These are phyloP conservation scores for Colletotrichum phormii DNA, from an alignment of 2,329 filamentous ascomycete species.

Conservation along the genomic window DNA sequence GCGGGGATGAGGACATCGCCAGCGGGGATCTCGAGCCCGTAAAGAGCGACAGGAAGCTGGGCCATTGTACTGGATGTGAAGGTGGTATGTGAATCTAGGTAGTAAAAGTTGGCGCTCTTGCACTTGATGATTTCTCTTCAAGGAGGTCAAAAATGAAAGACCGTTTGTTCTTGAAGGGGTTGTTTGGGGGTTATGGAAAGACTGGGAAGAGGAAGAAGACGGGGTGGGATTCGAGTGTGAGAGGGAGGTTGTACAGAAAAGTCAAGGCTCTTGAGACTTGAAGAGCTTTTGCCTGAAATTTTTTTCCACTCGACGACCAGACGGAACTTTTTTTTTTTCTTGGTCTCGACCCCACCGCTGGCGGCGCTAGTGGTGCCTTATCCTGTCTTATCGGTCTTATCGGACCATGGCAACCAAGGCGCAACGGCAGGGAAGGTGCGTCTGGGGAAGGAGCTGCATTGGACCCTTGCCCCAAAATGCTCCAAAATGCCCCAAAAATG, in stretches of 20 bases:
- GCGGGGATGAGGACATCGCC: constrained; percentile 87
- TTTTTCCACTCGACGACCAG: constrained; percentile 33
- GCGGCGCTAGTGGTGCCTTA: constrained; percentile 34
- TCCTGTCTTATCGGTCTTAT: constrained; percentile 37
- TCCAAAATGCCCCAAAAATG: constrained; percentile 7
- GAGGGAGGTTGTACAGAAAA: constrained; percentile 27
- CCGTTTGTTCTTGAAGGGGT: constrained; percentile 7
- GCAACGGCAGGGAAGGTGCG: constrained; percentile 35
- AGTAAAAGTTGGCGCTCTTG: constrained; percentile 12
- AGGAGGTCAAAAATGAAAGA: constrained; percentile 37
- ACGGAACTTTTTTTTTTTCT: constrained; percentile 32
- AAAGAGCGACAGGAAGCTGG: constrained; percentile 78
- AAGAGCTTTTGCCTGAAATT: constrained; percentile 38
- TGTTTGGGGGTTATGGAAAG: background rate
- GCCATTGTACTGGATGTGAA: constrained; percentile 58
- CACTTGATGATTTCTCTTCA: constrained; percentile 20
- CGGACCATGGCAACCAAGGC: constrained; percentile 35
- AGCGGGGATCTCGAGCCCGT: constrained; percentile 90
- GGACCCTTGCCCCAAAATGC: constrained; percentile 22
- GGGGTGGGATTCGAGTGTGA: constrained; percentile 29
- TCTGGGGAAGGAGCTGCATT: constrained; percentile 35
- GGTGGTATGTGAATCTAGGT: constrained; percentile 1
- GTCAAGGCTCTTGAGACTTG: constrained; percentile 20
- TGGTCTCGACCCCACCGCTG: constrained; percentile 30
- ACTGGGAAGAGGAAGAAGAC: constrained; percentile 24